Base-by-base conservation (phyloP, 495 filamentous ascomycete species). In the Gamarada debralockiae region DNA sequence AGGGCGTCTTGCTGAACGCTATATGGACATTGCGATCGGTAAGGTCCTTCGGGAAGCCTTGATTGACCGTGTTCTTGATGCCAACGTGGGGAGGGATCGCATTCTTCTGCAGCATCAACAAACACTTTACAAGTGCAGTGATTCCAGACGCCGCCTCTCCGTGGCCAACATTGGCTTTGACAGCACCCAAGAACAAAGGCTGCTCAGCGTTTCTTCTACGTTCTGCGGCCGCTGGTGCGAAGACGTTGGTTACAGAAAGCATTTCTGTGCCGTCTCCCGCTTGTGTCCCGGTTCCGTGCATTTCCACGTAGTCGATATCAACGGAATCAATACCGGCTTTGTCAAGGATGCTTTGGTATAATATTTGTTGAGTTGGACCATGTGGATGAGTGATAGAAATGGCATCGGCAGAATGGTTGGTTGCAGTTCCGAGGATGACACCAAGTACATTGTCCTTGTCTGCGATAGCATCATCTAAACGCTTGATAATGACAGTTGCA, bases 111-210 rank as follows among this genome's bases (percentile, higher is more conserved):
- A 96, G 70, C 91, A 96, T 96, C 67, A 96, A 66, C 43, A 96
- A 66, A 1, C 40, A 43, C 40, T 97, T 97, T 65, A 89, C 76
- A 18, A 97, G 73, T 1, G 87, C 82, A 1, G 86, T 86, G 27
- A 93, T 79, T 49, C 92, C 92, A 39, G 92, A 95, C 0, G 85
- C 90, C 36, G 90, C 87, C 63, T 96, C 92, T 29, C 84, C 90
- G 67, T 97, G 92, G 1, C 92, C 92, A 23, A 96, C 77, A 52
- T 96, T 96, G 0, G 92, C 79, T 61, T 97, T 97, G 31, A 89
- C 82, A 0, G 92, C 83, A 15, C 92, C 92, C 1, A 97, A 74
- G 57, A 87, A 81, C 4, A 97, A 78, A 0, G 89, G 82, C 62
- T 87, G 81, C 36, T 84, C 80, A 1, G 78, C 73, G 3, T 77